Conservation (phyloP, 306 rosid genomes). For the Cucurbita moschata region DNA sequence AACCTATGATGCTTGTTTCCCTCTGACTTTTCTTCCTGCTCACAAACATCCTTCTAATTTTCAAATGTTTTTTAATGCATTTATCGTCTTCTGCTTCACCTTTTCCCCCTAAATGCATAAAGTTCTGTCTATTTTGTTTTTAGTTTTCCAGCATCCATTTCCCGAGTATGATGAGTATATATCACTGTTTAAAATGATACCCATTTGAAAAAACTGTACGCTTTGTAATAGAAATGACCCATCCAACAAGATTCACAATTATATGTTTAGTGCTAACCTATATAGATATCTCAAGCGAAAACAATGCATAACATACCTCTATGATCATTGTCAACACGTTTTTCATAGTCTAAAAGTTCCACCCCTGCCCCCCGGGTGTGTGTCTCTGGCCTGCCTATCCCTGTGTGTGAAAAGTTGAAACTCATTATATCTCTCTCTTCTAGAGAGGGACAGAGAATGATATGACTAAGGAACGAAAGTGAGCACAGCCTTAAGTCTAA, state of each 20-base stretch:
- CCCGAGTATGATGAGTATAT: background rate
- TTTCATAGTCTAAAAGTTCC: background rate
- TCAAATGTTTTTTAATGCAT: background rate
- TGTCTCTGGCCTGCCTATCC: background rate
- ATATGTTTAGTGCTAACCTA: background rate
- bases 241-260: background rate
- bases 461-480: background rate
- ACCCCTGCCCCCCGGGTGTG: background rate
- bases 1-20: slow-evolving; percentile 2
- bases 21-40: slow-evolving; percentile 4
- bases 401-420: background rate
- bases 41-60: slow-evolving; percentile 2
- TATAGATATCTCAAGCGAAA: background rate
- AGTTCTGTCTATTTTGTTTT: slow-evolving; percentile 9
- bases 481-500: background rate
- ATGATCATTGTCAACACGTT: background rate
- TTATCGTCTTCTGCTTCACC: slow-evolving; percentile 4
- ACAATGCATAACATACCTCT: background rate
- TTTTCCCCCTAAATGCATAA: slow-evolving; percentile 2
- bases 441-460: background rate
- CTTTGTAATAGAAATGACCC: background rate
- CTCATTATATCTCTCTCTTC: background rate
- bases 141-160: background rate
- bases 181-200: background rate
- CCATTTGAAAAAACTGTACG: background rate